Base-by-base conservation (phyloP, 129 eudicot genomes). In the Dittrichia graveolens region DNA sequence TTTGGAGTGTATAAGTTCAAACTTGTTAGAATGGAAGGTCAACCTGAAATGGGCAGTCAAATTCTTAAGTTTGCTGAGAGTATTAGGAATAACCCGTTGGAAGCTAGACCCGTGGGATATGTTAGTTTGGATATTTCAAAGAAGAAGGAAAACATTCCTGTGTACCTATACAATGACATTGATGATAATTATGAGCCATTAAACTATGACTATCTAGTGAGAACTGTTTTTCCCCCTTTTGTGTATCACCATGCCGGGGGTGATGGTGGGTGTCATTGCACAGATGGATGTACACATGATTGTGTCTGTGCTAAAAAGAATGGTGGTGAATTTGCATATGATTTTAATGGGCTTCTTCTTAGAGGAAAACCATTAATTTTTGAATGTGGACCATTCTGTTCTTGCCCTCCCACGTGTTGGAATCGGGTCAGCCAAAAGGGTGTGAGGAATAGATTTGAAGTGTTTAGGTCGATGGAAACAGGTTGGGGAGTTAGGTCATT, bases 401-500 rank as follows among this genome's bases (percentile, higher is more conserved):
- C 61, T 46, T 89, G 96, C 74, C 84, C 96, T 31, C 79, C 87
- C 0, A 69, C 54, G n/a, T 89, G 96, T 60, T 52, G 83, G 48
- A 89, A 89, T 18, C 87, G 96, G 7, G 87, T 89, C 42, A 82
- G 71, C n/a, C 96, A 86, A 64, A 82, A 82, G 42, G 96, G 96
- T n/a, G 71, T 86, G 16, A 79, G 67, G 70, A 79, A 86, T 40
- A 76, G 79, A 42, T 78, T 89, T 56, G 96, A 89, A 62, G 86
- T 89, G 45, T 89, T 86, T 67, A 78, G 96, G 37, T 89, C 96
- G 0, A 71, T 77, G 55, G 96, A 86, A 82, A 86, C 96, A 8
- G 85, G 84, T 55, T 89, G 96, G 96, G 96, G 89, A 11, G 87
- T 89, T 71, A 79, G 96, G 81, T 89, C 96, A 4, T 59, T 89